Conservation (phyloP, 139 green algal genomes). For the Haematococcus lacustris region DNA sequence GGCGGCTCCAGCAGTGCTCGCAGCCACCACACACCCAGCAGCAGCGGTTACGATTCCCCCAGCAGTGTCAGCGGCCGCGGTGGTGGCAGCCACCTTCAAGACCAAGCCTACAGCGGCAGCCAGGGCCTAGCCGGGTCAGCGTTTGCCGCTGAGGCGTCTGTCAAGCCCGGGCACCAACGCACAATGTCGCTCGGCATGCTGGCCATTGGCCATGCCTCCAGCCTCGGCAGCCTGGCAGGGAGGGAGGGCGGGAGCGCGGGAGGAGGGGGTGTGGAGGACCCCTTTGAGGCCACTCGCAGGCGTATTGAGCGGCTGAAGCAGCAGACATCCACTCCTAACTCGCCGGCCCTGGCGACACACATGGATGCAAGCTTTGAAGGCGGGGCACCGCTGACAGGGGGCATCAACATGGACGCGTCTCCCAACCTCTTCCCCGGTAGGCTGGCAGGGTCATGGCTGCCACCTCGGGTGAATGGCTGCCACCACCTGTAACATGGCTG, state of each 20-base stretch:
- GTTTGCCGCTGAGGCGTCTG: too few species aligned
- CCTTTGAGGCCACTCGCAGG: conserved; percentile 57
- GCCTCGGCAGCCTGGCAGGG: too few species aligned
- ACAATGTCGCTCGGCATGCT: too few species aligned
- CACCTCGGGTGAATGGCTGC: neutral
- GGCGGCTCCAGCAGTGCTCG: conserved; percentile 1
- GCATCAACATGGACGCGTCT: conserved; percentile 13
- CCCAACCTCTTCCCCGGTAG: conserved; percentile 11
- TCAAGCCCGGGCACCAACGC: too few species aligned
- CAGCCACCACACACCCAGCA: neutral
- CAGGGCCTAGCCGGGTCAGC: too few species aligned
- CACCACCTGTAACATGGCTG: neutral
- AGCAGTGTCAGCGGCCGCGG: conserved; percentile 7
- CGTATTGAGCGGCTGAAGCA: conserved; percentile 65
- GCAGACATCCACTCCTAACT: too few species aligned
- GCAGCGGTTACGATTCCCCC: neutral
- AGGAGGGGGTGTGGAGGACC: conserved; percentile 34
- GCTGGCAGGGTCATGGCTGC: neutral
- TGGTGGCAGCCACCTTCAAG: conserved; percentile 2
- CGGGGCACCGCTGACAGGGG: neutral
- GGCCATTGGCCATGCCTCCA: too few species aligned
- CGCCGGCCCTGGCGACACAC: too few species aligned
- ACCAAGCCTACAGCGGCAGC: too few species aligned
- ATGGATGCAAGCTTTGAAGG: too few species aligned
- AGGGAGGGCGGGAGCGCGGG: too few species aligned